Evolutionary conservation across 2,329 filamentous ascomycete species (phyloP), one percentile per base, ranked within the genome.

Genomic region (Calonectria pseudoreteaudii): DNA sequence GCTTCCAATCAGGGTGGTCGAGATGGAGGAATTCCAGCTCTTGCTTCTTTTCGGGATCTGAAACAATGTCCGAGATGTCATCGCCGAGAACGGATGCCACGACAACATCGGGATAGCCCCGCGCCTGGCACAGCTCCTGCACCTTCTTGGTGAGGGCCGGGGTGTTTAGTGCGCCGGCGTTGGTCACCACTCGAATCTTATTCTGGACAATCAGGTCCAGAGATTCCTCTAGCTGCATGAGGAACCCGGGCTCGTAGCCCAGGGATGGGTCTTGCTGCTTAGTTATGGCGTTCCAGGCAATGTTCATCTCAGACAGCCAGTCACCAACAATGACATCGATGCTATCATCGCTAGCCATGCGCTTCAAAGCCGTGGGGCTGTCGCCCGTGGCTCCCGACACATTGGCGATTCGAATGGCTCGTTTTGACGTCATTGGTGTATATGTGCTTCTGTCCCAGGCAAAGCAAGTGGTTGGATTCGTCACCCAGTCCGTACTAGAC

Each of bases 271-370:
- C 80, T 50, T 83, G 81, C 18, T 83, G 77, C 64, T 84, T 82
- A 41, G 80, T 79, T 71, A 84, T 86, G 67, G 82, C 78, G 75
- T 82, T 79, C 82, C 74, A 84, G 70, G 88, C 87, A 84, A 91
- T 90, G 79, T 90, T 91, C 75, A 87, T 86, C 75, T 86, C 85
- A 13, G 84, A 85, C 58, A 86, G 81, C 81, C 84, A 86, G 77
- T 86, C 84, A 26, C 84, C 84, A 1, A 83, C 84, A 38, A 86
- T 85, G 53, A 85, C 83, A 64, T 86, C 80, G 10, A 85, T 77
- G 50, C 81, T 76, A 9, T 80, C 82, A 4, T 80, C 79, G 38
- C 77, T 76, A 9, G 83, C 77, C 80, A 83, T 83, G 34, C 82
- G 79, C 13, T 73, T 74, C 82, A 83, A 84, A 30, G 82, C 82